Base-by-base conservation (phyloP, 148 eudicot genomes). In the Arbutus unedo region DNA sequence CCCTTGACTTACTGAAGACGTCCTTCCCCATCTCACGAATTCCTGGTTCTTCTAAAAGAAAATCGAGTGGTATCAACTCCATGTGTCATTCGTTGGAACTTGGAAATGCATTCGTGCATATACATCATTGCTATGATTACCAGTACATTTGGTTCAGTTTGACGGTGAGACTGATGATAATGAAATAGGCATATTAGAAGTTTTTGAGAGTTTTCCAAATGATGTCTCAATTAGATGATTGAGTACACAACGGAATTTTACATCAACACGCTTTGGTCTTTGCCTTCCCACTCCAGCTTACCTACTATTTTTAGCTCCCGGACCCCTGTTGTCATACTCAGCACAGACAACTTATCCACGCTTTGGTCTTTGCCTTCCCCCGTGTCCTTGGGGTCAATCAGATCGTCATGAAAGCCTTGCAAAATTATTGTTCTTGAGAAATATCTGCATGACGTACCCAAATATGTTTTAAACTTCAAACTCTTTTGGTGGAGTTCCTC, bases 381-480 rank as follows among this genome's bases (percentile, higher is more conserved):
- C 23, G 79, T 83, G 2, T 90, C 89, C 4, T 51, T 78, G 3
- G 87, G 88, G 1, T 85, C 71, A 19, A 90, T 73, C 21, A 83
- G 10, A 25, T 87, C 85, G 4, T 79, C 90, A 0, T 85, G 83
- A 31, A 74, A 78, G 31, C 82, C 50, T 62, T 88, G 85, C 89
- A 90, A 66, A 10, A 88, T 43, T 0, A 88, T 43, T 31, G 87
- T 83, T 60, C 87, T 86, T 0, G 92, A 86, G 62, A 53, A 88
- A 43, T 88, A 78, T 48, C 83, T 85, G 88, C 87, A 83, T 4
- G 90, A 89, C 70, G 88, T 76, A 13, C 90, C 92, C 4, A 90
- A 78, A 74, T 81, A 90, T 21, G 87, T 84, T 84, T 80, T 84
- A 79, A 82, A 48, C 70, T 83, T 79, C 3, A 57, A 56, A 67